These are phyloP conservation scores for Penicillium cataractarum DNA, from an alignment of 495 filamentous ascomycete species.

Conservation along the genomic window DNA sequence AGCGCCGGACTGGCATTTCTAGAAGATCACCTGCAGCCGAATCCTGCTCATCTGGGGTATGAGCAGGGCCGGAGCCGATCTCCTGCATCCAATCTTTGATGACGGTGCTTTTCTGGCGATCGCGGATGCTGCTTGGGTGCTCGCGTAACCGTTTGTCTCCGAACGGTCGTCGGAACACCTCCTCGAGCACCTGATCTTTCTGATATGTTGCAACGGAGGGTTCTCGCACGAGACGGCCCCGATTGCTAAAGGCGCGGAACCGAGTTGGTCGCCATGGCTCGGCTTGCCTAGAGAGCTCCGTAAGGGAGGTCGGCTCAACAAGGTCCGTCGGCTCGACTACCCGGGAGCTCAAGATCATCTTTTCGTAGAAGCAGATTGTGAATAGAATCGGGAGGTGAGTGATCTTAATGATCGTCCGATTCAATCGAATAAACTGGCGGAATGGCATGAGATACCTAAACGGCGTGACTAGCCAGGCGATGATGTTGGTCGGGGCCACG, in stretches of 20 bases:
- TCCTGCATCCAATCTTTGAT: constrained; percentile 88
- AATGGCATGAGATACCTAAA: constrained; percentile 78
- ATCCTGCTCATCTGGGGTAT: constrained; percentile 66
- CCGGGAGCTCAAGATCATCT: constrained; percentile 65
- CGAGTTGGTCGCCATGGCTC: constrained; percentile 47
- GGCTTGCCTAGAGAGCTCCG: constrained; percentile 31
- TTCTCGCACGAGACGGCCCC: constrained; percentile 66
- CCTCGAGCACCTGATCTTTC: constrained; percentile 88
- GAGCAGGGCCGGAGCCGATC: constrained; percentile 63
- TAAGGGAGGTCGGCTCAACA: constrained; percentile 51
- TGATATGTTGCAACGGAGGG: constrained; percentile 82
- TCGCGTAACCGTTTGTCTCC: constrained; percentile 44
- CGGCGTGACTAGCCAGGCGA: constrained; percentile 84
- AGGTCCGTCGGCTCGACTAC: constrained; percentile 79
- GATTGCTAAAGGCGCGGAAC: constrained; percentile 70
- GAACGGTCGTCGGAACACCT: constrained; percentile 77
- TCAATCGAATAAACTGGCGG: constrained; percentile 75
- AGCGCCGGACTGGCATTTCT: constrained; percentile 48
- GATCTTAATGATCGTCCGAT: constrained; percentile 83
- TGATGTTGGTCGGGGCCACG: constrained; percentile 82
- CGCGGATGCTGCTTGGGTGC: constrained; percentile 57
- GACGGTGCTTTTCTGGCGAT: constrained; percentile 70
- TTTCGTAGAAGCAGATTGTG: constrained; percentile 85
- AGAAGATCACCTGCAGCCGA: constrained; percentile 57
- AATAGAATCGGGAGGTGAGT: constrained; percentile 88